Evolutionary conservation across 306 rosid genomes (phyloP).

Genomic region (Vigna trinervia): DNA sequence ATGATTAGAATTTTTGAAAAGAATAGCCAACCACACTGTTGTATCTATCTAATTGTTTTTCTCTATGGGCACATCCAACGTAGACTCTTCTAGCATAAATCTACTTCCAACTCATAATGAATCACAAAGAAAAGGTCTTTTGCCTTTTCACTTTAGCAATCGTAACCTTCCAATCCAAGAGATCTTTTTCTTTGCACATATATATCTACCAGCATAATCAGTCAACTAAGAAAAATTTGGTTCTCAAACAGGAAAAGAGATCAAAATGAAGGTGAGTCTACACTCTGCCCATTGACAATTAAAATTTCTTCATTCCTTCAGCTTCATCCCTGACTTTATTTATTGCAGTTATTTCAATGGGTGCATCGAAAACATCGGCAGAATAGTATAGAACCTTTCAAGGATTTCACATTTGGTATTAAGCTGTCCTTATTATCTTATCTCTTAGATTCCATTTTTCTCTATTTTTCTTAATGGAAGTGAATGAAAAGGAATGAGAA

Average conservation of each 20-base stretch:
- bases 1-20: slow-evolving; percentile 77
- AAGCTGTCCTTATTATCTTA: slow-evolving; percentile 41
- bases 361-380: slow-evolving; percentile 80
- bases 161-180: slow-evolving; percentile 41
- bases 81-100: slow-evolving; percentile 63
- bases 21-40: slow-evolving; percentile 81
- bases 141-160: slow-evolving; percentile 50
- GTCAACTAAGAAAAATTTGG: slow-evolving; percentile 47
- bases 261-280: slow-evolving; percentile 83
- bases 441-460: slow-evolving; percentile 36
- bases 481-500: slow-evolving; percentile 19
- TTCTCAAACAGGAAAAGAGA: slow-evolving; percentile 54
- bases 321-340: slow-evolving; percentile 48
- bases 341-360: slow-evolving; percentile 89
- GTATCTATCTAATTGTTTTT: slow-evolving; percentile 86
- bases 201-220: slow-evolving; percentile 50
- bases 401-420: slow-evolving; percentile 75
- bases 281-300: slow-evolving; percentile 39
- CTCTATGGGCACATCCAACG: slow-evolving; percentile 58
- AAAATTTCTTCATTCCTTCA: slow-evolving; percentile 40
- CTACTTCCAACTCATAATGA: slow-evolving; percentile 57
- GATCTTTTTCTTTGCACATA: slow-evolving; percentile 47
- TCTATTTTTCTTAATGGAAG: slow-evolving; percentile 9
- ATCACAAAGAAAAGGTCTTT: slow-evolving; percentile 46
- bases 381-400: slow-evolving; percentile 63